phyloP scores from a whole-genome alignment of 257 asterid genomes.

The Ocimum tenuiflorum region DNA sequence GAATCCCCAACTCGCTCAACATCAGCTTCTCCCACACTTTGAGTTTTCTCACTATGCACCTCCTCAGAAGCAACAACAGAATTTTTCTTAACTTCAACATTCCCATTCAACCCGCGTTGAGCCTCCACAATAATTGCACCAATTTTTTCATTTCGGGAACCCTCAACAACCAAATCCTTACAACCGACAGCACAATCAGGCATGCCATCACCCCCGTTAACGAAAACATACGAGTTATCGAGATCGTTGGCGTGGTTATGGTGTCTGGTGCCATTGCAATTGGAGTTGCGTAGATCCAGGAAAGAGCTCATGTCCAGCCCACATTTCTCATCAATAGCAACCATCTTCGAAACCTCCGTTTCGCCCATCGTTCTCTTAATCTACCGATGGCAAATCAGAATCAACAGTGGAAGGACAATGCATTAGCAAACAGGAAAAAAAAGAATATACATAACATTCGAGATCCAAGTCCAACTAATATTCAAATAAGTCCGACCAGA shows the following conservation, averaged over 20 bases:
- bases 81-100: slow-evolving; percentile 16
- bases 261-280: slow-evolving; percentile 30
- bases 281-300: slow-evolving; percentile 30
- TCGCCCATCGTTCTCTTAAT: slow-evolving; percentile 32
- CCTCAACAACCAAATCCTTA: slow-evolving; percentile 16
- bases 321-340: slow-evolving; percentile 27
- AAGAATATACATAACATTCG: slow-evolving; percentile 4
- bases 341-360: slow-evolving; percentile 31
- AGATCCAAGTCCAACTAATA: slow-evolving; percentile 1
- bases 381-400: slow-evolving; percentile 15
- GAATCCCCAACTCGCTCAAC: slow-evolving; percentile 14
- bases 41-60: slow-evolving; percentile 15
- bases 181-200: slow-evolving; percentile 18
- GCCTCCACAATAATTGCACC: too few species aligned
- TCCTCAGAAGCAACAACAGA: slow-evolving; percentile 1
- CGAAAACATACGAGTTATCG: slow-evolving; percentile 50
- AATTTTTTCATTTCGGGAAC: slow-evolving; percentile 10
- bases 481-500: neutral
- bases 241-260: slow-evolving; percentile 26
- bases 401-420: slow-evolving; percentile 15
- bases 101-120: slow-evolving; percentile 11
- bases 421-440: slow-evolving; percentile 5
- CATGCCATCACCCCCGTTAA: slow-evolving; percentile 26
- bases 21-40: slow-evolving; percentile 21
- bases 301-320: slow-evolving; percentile 28